Conservation (phyloP, 257 asterid species). For the Plantago major region DNA sequence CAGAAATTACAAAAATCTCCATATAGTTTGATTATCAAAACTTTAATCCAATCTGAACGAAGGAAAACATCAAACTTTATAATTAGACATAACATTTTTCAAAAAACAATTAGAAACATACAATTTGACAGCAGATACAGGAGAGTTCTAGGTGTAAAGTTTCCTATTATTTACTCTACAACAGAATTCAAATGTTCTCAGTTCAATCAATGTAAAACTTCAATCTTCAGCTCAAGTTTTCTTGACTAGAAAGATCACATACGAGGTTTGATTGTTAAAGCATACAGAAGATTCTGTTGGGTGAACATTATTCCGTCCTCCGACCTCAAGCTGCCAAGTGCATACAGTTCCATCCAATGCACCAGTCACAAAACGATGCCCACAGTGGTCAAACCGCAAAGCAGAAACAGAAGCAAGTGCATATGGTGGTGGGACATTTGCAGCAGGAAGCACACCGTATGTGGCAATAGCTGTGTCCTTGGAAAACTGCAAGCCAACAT, state of each 20-base stretch:
- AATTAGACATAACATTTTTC: too few relatives aligned
- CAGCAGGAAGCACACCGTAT: constrained; percentile 95
- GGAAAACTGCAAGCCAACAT: constrained; percentile 69
- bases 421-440: constrained; percentile 92
- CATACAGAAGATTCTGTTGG: constrained; percentile 90
- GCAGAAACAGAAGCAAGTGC: constrained; percentile 87
- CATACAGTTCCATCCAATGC: constrained; percentile 95
- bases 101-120: too few relatives aligned
- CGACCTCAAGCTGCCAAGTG: constrained; percentile 99
- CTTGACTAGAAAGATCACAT: constrained; percentile 29
- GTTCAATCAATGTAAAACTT: constrained; percentile 9
- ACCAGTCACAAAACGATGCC: constrained; percentile 89
- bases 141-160: too few relatives aligned
- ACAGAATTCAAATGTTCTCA: constrained; percentile 9
- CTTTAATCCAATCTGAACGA: too few relatives aligned
- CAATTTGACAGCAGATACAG: too few relatives aligned
- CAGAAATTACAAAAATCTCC: too few relatives aligned
- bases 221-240: background rate
- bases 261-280: constrained; percentile 89
- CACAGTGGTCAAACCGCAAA: constrained; percentile 80
- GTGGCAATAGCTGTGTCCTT: constrained; percentile 89
- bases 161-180: too few relatives aligned
- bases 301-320: constrained; percentile 82
- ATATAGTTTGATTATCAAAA: too few relatives aligned
- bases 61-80: too few relatives aligned